phyloP scores from a whole-genome alignment of 1,284 basidiomycete genomes.

The Cystobasidium slooffiae region DNA sequence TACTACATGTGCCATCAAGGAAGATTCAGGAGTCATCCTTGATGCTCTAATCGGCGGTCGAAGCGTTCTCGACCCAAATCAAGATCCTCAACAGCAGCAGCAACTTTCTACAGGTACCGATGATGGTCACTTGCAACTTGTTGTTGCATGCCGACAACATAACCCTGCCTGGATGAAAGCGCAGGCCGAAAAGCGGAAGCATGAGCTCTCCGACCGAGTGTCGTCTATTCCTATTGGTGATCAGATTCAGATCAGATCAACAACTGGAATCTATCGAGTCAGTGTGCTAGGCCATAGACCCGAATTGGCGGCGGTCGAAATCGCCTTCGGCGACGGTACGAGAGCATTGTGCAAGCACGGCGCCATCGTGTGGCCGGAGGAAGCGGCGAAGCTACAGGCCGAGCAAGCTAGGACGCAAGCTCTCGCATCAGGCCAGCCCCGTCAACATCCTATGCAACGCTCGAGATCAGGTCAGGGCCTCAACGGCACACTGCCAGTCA shows the following conservation, averaged over 20 bases:
- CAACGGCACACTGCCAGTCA: neutral
- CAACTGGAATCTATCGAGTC: constrained; percentile 35
- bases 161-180: constrained; percentile 41
- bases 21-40: constrained; percentile 67
- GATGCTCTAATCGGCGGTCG: constrained; percentile 71
- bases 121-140: constrained; percentile 34
- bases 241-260: constrained; percentile 34
- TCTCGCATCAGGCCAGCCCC: neutral
- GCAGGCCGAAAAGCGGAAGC: constrained; percentile 33
- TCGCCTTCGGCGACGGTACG: constrained; percentile 40
- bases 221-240: constrained; percentile 19
- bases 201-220: constrained; percentile 27
- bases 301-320: constrained; percentile 28
- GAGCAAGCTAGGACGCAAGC: neutral
- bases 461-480: constrained; percentile 9
- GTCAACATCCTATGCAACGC: constrained; percentile 24
- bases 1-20: constrained; percentile 76
- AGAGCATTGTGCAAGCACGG: constrained; percentile 39
- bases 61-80: constrained; percentile 42
- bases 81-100: constrained; percentile 17
- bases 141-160: constrained; percentile 43
- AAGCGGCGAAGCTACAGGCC: constrained; percentile 21
- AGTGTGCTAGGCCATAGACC: constrained; percentile 21
- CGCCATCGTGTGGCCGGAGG: constrained; percentile 42
- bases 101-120: neutral